phyloP scores from a whole-genome alignment of 768 basidiomycete species.

The Phlegmacium glaucopus region DNA sequence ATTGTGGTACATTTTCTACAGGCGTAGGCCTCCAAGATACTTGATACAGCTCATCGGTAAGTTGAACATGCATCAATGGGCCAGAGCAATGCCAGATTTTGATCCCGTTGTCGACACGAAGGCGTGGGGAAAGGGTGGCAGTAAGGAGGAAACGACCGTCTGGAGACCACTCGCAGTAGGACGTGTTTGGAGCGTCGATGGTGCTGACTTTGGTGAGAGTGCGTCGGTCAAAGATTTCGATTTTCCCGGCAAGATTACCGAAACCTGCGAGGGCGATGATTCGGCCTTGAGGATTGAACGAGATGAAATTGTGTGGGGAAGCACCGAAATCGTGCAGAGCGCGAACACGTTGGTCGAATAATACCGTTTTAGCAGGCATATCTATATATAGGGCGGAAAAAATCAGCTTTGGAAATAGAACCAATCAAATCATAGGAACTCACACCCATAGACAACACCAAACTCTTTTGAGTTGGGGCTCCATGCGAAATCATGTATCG shows the following conservation, averaged over 20 bases:
- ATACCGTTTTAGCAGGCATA: constrained; percentile 92
- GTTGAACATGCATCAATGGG: constrained; percentile 79
- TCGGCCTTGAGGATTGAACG: constrained; percentile 92
- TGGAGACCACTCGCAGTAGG: constrained; percentile 93
- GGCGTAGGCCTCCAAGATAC: constrained; percentile 76
- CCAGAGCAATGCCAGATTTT: constrained; percentile 96
- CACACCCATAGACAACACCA: constrained; percentile 94
- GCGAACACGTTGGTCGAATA: constrained; percentile 90
- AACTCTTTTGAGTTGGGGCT: constrained; percentile 97
- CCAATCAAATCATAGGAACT: constrained; percentile 28
- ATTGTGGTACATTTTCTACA: constrained; percentile 61
- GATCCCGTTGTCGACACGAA: constrained; percentile 96
- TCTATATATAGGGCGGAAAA: constrained; percentile 37
- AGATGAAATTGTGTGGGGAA: constrained; percentile 86
- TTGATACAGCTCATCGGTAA: constrained; percentile 88
- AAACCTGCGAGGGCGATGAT: constrained; percentile 91
- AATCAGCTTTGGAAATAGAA: neutral
- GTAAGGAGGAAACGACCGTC: constrained; percentile 92
- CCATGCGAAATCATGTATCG: constrained; percentile 96
- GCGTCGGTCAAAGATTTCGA: constrained; percentile 89
- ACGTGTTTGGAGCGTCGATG: constrained; percentile 91
- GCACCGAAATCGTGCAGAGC: constrained; percentile 88
- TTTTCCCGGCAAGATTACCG: constrained; percentile 93
- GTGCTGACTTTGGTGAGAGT: constrained; percentile 73
- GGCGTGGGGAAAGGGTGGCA: constrained; percentile 90